A percentile compares a stretch with the other conserved stretches of the same genome.
phyloP scores from a whole-genome alignment of 305 asterid genomes.

The Fraxinus sp. region DNA sequence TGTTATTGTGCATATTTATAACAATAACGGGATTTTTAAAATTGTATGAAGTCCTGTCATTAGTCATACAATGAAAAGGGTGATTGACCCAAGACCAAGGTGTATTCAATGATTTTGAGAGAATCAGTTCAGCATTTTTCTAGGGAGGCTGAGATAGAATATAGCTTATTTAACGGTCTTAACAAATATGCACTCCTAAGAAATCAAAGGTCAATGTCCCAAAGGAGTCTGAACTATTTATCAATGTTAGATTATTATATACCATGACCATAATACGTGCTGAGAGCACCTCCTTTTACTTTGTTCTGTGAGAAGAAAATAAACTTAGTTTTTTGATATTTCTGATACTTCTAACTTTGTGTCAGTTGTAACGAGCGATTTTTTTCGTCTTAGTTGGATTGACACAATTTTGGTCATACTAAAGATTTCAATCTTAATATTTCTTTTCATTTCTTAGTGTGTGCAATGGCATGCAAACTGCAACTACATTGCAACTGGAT shows the following conservation, averaged over 20 bases:
- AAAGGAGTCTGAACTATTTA: not conserved
- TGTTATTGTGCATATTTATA: not conserved
- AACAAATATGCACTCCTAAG: not conserved
- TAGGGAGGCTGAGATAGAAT: not conserved
- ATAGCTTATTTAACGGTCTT: not conserved
- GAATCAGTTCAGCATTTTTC: not conserved
- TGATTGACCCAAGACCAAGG: not conserved
- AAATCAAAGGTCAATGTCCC: not conserved
- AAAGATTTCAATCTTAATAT: not conserved
- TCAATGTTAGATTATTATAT: not conserved
- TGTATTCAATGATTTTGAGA: not conserved
- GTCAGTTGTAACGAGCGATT: not conserved
- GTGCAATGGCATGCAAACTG: constrained; percentile 96
- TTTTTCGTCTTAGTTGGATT: not conserved
- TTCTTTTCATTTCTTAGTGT: constrained; percentile 49
- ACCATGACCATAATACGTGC: not conserved
- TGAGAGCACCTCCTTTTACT: not conserved
- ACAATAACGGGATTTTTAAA: not conserved
- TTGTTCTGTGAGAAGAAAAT: not conserved
- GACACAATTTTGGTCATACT: not conserved
- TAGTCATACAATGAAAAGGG: not conserved
- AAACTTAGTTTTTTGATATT: not conserved
- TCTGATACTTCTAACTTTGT: not conserved
- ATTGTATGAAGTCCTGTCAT: not conserved
- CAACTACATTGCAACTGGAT: constrained; percentile 94